Base-by-base conservation (phyloP, 2,329 filamentous ascomycete species). In the Alternaria atra region DNA sequence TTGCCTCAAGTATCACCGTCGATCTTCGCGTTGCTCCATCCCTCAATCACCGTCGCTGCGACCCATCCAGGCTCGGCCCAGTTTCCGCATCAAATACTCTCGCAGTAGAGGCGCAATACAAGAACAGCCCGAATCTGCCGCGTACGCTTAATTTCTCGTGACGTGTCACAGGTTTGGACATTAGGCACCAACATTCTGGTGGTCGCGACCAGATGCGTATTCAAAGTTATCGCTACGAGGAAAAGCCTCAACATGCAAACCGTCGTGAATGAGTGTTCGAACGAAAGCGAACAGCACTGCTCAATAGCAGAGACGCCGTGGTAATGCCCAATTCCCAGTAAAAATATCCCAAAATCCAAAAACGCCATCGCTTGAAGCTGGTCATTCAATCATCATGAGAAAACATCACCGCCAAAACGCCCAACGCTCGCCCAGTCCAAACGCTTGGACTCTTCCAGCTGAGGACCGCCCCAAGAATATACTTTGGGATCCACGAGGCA, bases 391-490 rank as follows among this genome's bases (percentile, higher is more conserved):
- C 59, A 61, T 76, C 64, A 72, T 64, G 70, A 75, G 65, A 73
- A 71, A 48, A 74, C 73, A 70, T 84, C 82, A 20, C 83, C 83
- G 30, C 83, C 83, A 72, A 74, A 79, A 55, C 82, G 75, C 48
- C 83, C 83, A 32, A 84, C 82, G 46, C 81, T 84, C 40, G 82
- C 80, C 73, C 81, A 80, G 55, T 84, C 83, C 32, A 82, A 78
- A 60, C 79, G 80, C 66, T 79, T 80, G 29, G 74, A 77, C 46
- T 83, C 81, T 58, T 79, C 79, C 4, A 82, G 73, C 60, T 78
- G 77, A 59, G 79, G 72, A 6, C 82, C 82, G 25, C 75, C 72
- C 83, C 82, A 84, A 15, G 72, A 73, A 53, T 83, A 73, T 29
- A 71, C 60, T 56, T 73, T 72, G n/a, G 72, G 73, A 9, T 78